Percentiles rank a stretch among this genome's conserved stretches.
These are phyloP conservation scores for Heracleum sosnowskyi DNA, from an alignment of 129 eudicot species.

Conservation along the genomic window DNA sequence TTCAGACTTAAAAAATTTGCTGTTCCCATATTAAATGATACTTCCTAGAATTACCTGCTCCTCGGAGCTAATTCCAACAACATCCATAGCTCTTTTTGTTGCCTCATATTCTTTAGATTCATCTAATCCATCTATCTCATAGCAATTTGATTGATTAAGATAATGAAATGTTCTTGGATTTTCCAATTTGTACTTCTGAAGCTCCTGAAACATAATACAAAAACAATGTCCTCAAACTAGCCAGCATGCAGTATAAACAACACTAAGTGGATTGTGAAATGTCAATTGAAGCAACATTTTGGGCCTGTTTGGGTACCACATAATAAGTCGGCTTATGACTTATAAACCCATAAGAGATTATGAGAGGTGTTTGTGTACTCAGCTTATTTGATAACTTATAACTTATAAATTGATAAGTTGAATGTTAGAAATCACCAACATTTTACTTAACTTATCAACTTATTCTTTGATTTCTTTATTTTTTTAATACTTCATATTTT, in stretches of 20 bases:
- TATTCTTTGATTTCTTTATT: no score
- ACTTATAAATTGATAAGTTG: no score
- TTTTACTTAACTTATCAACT: no score
- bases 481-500: no score
- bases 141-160: slow-evolving; percentile 89
- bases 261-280: not conserved
- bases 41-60: slow-evolving; percentile 62
- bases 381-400: no score
- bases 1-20: slow-evolving; percentile 3
- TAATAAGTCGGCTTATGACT: no score
- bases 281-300: not conserved
- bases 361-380: no score
- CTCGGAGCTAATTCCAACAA: slow-evolving; percentile 76
- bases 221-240: not conserved
- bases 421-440: no score
- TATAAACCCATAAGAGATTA: no score
- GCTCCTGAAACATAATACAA: slow-evolving; percentile 39
- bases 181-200: slow-evolving; percentile 70
- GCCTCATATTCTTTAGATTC: slow-evolving; percentile 76
- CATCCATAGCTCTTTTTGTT: slow-evolving; percentile 92
- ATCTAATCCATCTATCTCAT: slow-evolving; percentile 68
- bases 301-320: no score
- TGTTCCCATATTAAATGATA: not conserved
- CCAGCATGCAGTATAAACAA: not conserved
- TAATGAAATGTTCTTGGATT: slow-evolving; percentile 85